These are phyloP conservation scores for Xylaria polymorpha DNA, from an alignment of 2,329 filamentous ascomycete species.

Conservation along the genomic window DNA sequence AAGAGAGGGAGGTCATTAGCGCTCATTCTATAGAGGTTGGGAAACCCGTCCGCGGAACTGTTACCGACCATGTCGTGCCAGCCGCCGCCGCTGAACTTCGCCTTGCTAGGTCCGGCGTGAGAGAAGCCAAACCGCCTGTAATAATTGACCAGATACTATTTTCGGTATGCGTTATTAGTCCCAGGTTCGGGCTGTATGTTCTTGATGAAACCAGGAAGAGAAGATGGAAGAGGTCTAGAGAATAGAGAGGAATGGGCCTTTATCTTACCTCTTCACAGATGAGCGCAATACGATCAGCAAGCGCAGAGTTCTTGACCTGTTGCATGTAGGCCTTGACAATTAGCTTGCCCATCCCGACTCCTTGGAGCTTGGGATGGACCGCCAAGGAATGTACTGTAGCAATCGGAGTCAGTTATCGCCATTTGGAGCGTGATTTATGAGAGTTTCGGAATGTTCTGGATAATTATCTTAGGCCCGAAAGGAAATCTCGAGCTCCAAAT, in stretches of 20 bases:
- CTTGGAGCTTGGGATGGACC: conserved; percentile 79
- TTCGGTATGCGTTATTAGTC: neutral
- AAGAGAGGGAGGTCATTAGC: neutral
- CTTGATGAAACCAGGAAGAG: neutral
- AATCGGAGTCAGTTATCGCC: too few relatives aligned
- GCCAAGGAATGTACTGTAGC: conserved; percentile 82
- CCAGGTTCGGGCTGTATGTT: neutral
- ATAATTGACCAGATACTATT: conserved; percentile 73
- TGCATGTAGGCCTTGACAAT: conserved; percentile 82
- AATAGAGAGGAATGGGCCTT: conserved; percentile 26
- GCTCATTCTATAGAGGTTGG: neutral
- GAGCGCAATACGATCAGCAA: conserved; percentile 78
- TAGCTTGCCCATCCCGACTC: conserved; percentile 77
- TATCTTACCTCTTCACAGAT: conserved; percentile 75
- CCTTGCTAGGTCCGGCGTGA: conserved; percentile 74
- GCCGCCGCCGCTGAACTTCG: conserved; percentile 79
- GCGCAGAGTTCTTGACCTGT: conserved; percentile 75
- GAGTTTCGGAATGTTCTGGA: too few relatives aligned
- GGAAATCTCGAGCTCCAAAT: too few relatives aligned
- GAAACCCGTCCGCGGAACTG: conserved; percentile 38
- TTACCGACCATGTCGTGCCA: conserved; percentile 82
- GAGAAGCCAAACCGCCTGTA: conserved; percentile 82
- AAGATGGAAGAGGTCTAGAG: neutral
- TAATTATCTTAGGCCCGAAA: too few relatives aligned
- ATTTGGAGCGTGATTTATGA: too few relatives aligned